These are phyloP conservation scores for Penicillium sp. DNA, from an alignment of 2,329 filamentous ascomycete species.

Conservation along the genomic window DNA sequence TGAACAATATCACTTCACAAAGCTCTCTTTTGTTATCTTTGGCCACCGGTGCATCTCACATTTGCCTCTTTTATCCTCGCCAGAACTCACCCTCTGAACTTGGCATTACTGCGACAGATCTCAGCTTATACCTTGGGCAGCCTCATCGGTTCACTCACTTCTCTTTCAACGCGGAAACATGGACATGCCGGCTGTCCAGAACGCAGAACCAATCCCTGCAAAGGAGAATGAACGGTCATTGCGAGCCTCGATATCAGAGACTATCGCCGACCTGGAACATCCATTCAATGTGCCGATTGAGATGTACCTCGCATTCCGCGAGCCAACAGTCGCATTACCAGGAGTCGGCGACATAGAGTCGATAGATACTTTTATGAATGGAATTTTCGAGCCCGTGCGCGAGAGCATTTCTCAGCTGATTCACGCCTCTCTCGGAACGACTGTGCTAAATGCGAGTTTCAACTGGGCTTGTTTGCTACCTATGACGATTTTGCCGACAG, in stretches of 20 bases:
- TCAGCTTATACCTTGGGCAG: too few relatives aligned
- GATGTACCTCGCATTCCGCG: not conserved
- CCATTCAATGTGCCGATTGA: constrained; percentile 9
- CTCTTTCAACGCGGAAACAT: too few relatives aligned
- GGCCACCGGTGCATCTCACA: not conserved
- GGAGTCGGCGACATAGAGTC: too few relatives aligned
- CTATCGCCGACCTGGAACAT: not conserved
- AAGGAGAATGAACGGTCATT: not conserved
- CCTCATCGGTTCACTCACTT: too few relatives aligned
- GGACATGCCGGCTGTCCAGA: not conserved
- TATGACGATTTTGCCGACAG: not conserved
- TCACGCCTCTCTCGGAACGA: not conserved
- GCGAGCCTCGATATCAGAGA: not conserved
- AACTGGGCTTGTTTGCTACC: not conserved
- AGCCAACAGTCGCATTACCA: not conserved
- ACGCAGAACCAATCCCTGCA: not conserved
- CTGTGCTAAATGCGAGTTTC: not conserved
- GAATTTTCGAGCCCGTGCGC: not conserved
- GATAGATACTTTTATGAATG: not conserved
- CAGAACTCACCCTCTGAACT: too few relatives aligned
- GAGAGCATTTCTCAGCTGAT: not conserved
- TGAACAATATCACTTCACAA: not conserved
- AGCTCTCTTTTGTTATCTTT: not conserved
- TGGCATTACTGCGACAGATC: too few relatives aligned
- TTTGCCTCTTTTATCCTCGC: not conserved